These are phyloP conservation scores for Simmondsia chinensis DNA, from an alignment of 148 eudicot genomes.

Conservation along the genomic window DNA sequence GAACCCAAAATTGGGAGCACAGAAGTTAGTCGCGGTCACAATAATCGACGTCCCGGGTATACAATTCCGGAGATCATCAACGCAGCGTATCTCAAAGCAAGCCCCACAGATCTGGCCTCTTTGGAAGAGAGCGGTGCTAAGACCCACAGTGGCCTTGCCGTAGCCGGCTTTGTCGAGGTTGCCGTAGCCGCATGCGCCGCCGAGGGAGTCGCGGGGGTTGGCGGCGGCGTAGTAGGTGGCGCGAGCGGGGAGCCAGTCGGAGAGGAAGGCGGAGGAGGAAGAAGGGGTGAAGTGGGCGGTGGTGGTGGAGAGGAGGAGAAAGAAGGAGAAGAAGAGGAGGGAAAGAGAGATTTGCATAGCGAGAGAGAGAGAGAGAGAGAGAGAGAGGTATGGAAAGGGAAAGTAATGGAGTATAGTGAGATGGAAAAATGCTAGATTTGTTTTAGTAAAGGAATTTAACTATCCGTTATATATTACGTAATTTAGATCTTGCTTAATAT, in stretches of 20 bases:
- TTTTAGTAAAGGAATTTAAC: too few species aligned
- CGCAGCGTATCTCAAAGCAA: conserved; percentile 76
- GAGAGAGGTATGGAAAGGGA: too few species aligned
- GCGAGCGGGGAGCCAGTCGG: conserved; percentile 62
- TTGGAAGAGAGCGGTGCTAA: conserved; percentile 56
- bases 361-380: conserved; percentile 2
- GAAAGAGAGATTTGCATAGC: conserved; percentile 1
- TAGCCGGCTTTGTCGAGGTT: conserved; percentile 58
- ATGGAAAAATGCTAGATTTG: too few species aligned
- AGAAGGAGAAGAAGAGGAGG: conserved; percentile 7
- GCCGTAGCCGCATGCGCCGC: conserved; percentile 91
- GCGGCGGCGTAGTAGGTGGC: conserved; percentile 84
- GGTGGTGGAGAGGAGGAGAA: conserved; percentile 11
- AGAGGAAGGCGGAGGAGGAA: conserved; percentile 12
- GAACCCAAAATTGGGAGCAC: conserved; percentile 77
- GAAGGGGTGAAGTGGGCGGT: conserved; percentile 15
- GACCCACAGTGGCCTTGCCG: conserved; percentile 76
- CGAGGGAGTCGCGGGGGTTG: conserved; percentile 67
- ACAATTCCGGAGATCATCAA: conserved; percentile 73
- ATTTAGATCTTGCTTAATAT: too few species aligned
- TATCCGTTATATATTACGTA: too few species aligned
- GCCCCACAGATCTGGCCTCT: conserved; percentile 90
- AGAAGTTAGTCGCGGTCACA: conserved; percentile 79
- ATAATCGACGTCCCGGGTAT: conserved; percentile 81
- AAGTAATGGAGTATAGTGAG: too few species aligned